phyloP scores from a whole-genome alignment of 306 rosid genomes.

The Lagenaria siceraria region DNA sequence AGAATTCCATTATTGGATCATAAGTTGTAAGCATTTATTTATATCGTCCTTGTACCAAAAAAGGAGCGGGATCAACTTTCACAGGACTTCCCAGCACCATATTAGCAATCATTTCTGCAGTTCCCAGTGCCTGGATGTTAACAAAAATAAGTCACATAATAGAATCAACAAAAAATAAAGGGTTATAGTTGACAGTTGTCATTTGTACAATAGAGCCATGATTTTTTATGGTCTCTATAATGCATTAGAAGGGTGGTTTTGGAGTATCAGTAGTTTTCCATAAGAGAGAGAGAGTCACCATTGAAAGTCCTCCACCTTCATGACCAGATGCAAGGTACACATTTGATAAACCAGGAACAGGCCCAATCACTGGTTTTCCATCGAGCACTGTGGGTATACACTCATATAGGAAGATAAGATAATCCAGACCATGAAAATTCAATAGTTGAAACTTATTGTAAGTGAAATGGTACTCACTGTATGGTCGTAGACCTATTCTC shows the following conservation, averaged over 20 bases:
- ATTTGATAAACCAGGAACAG: conserved; percentile 64
- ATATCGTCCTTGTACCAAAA: conserved; percentile 38
- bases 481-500: conserved; percentile 79
- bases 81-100: conserved; percentile 50
- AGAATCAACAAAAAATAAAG: background rate
- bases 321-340: conserved; percentile 89
- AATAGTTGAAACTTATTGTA: background rate
- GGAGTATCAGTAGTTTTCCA: background rate
- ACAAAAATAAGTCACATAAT: background rate
- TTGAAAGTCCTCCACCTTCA: conserved; percentile 77
- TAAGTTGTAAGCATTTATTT: conserved; percentile 1
- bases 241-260: background rate
- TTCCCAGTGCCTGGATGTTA: conserved; percentile 67
- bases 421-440: background rate
- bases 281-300: conserved; percentile 36
- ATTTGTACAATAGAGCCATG: background rate
- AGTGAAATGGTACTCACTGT: conserved; percentile 47
- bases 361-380: conserved; percentile 85
- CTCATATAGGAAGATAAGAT: background rate
- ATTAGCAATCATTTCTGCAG: conserved; percentile 67
- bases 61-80: conserved; percentile 37
- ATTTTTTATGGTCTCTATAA: background rate
- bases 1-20: background rate
- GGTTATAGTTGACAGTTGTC: background rate
- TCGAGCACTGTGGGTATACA: conserved; percentile 50